A percentile compares a stretch with the other conserved stretches of the same genome.
These are phyloP conservation scores for Populus simonii DNA, from an alignment of 345 rosid species.

Conservation along the genomic window DNA sequence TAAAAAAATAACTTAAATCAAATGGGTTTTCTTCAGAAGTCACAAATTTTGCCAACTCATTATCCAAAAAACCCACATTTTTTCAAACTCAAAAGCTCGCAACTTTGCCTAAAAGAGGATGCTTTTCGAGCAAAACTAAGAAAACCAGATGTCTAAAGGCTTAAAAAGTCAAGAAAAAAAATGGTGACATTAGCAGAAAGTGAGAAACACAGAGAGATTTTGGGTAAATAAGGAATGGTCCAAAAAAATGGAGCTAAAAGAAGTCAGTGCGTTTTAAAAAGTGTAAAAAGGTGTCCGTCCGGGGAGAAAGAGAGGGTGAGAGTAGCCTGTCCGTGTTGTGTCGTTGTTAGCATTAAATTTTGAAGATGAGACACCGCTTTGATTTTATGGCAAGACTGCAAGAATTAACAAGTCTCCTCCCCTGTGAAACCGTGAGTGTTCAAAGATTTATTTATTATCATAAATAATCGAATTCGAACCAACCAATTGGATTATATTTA, in stretches of 20 bases:
- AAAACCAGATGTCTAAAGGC: background rate
- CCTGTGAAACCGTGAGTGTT: slow-evolving; percentile 2
- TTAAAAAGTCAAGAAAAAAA: background rate
- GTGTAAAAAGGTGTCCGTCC: slow-evolving; percentile 14
- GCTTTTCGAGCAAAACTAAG: background rate
- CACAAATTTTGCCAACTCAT: slow-evolving; percentile 11
- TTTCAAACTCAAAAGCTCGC: slow-evolving; percentile 19
- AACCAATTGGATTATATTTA: background rate
- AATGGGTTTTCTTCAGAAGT: slow-evolving; percentile 26
- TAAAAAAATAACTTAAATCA: slow-evolving; percentile 11
- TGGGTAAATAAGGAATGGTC: background rate
- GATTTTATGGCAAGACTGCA: slow-evolving; percentile 5
- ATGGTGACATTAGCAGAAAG: slow-evolving; percentile 25
- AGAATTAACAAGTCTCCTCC: background rate
- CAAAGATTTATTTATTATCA: background rate
- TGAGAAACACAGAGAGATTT: slow-evolving; percentile 3
- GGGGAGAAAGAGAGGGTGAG: background rate
- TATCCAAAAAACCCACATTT: slow-evolving; percentile 5
- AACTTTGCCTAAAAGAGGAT: background rate
- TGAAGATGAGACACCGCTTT: slow-evolving; percentile 19
- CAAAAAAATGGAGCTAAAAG: background rate
- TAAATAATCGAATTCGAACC: background rate
- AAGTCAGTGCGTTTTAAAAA: background rate
- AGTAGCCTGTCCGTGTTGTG: background rate
- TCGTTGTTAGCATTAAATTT: slow-evolving; percentile 23